Evolutionary conservation across 495 filamentous ascomycete genomes (phyloP), one percentile per base, ranked within the genome.

Genomic region (Penicillium dipodomyicola): DNA sequence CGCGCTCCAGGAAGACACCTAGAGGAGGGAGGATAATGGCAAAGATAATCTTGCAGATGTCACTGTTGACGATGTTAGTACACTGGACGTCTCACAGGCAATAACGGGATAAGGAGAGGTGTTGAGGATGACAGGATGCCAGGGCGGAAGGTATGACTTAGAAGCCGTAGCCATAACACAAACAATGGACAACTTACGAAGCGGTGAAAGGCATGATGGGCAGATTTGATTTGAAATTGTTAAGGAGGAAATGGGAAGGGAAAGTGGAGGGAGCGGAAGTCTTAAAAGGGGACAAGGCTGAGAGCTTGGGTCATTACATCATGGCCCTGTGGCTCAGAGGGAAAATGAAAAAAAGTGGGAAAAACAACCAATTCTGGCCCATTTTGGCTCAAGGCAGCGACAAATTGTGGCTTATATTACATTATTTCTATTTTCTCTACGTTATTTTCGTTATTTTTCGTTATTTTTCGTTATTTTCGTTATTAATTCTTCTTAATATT

Each of bases 11-110:
- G 82, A 96, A 95, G 69, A 96, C 92, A 72, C 91, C 90, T 33
- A 96, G 80, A 60, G 92, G 92, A 39, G 92, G 92, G 49, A 95
- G 80, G 78, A 95, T 74, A 77, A 95, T 79, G 77, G 90, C 88
- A 69, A 92, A 78, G 75, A 94, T 84, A 81, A 95, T 91, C 80
- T 95, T 93, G 87, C 86, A 87, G 80, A 93, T 90, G 70, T 95
- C 90, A 74, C 89, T 92, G 63, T 40, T 49, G 33, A 47, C 7
- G 4, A 11, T 23, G 6, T 54, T 54, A 54, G 52, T n/a, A 54
- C 2, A 37, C 49, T 45, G 17, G 30, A 27, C n/a, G n/a, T 45
- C 15, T 20, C 8, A 9, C 14, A 5, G 27, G 30, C 14, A 14
- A 35, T 19, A 7, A 8, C 14, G 52, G 30, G 14, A 35, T 7